phyloP scores from a whole-genome alignment of 495 filamentous ascomycete species.

The Neurospora sp. region DNA sequence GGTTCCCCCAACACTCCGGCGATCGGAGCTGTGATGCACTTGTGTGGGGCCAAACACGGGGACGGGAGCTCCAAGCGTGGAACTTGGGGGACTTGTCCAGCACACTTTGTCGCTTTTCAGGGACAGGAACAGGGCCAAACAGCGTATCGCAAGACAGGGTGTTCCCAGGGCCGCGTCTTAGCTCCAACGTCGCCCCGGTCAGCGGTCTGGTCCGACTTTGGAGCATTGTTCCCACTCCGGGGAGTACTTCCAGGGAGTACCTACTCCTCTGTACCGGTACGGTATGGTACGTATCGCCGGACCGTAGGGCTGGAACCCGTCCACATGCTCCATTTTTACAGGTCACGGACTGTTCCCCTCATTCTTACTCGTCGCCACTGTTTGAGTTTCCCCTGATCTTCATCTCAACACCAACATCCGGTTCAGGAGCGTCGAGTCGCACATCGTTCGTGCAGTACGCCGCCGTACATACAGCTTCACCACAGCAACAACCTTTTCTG shows the following conservation, averaged over 20 bases:
- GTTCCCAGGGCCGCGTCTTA: not conserved
- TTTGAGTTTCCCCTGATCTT: not conserved
- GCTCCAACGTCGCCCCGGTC: not conserved
- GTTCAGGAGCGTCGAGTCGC: not conserved
- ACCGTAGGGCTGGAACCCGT: not conserved
- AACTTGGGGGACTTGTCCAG: not conserved
- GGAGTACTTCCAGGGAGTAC: not conserved
- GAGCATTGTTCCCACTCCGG: not conserved
- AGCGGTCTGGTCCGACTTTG: not conserved
- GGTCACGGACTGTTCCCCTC: not conserved
- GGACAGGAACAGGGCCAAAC: no score
- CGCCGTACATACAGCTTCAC: not conserved
- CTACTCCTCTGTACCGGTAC: not conserved
- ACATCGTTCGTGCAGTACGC: not conserved
- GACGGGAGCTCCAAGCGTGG: not conserved
- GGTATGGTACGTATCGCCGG: not conserved
- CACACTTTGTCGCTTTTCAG: not conserved
- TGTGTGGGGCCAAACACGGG: not conserved
- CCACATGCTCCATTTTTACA: not conserved
- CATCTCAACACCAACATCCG: not conserved
- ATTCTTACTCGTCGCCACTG: not conserved
- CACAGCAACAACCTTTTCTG: not conserved
- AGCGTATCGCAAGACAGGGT: not conserved
- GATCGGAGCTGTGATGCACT: not conserved
- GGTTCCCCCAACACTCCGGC: not conserved